Percentiles rank a stretch among this genome's conserved stretches.
phyloP scores from a whole-genome alignment of 495 filamentous ascomycete genomes.

The Hyphodiscus hymeniophilus region DNA sequence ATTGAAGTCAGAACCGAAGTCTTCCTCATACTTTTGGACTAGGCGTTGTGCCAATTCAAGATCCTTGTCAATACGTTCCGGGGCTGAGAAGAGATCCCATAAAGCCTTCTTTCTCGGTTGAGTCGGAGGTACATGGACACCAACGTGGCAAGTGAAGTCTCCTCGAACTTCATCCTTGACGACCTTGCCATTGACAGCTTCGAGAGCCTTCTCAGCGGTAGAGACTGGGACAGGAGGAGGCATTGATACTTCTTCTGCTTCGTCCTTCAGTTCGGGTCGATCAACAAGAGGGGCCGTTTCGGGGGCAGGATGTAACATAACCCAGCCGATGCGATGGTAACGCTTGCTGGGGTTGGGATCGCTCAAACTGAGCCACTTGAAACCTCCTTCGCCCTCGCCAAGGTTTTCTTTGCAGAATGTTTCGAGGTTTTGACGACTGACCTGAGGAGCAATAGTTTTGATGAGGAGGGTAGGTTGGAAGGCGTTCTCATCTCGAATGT shows the following conservation, averaged over 20 bases:
- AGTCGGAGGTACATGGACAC: constrained; percentile 81
- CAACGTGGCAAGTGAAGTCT: constrained; percentile 95
- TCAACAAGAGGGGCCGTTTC: constrained; percentile 51
- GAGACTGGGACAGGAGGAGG: constrained; percentile 35
- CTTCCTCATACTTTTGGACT: constrained; percentile 69
- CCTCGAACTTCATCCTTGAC: constrained; percentile 88
- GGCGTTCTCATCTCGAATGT: constrained; percentile 74
- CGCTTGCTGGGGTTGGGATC: constrained; percentile 96
- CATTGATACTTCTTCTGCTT: constrained; percentile 55
- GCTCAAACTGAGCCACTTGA: constrained; percentile 85
- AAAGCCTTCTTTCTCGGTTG: constrained; percentile 91
- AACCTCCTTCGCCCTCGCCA: constrained; percentile 76
- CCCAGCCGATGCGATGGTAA: constrained; percentile 97
- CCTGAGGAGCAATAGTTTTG: constrained; percentile 95
- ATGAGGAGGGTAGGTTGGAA: constrained; percentile 88
- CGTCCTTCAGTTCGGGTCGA: constrained; percentile 17
- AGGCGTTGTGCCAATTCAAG: constrained; percentile 69
- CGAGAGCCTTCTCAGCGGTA: constrained; percentile 77
- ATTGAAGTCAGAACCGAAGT: constrained; percentile 63
- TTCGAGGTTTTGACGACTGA: constrained; percentile 89
- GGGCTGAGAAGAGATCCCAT: constrained; percentile 91
- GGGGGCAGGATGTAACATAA: constrained; percentile 77
- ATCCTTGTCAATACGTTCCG: constrained; percentile 80
- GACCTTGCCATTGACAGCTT: constrained; percentile 90
- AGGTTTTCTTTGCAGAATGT: constrained; percentile 87